phyloP scores from a whole-genome alignment of 139 green algal species.

The Chlorella sp. region DNA sequence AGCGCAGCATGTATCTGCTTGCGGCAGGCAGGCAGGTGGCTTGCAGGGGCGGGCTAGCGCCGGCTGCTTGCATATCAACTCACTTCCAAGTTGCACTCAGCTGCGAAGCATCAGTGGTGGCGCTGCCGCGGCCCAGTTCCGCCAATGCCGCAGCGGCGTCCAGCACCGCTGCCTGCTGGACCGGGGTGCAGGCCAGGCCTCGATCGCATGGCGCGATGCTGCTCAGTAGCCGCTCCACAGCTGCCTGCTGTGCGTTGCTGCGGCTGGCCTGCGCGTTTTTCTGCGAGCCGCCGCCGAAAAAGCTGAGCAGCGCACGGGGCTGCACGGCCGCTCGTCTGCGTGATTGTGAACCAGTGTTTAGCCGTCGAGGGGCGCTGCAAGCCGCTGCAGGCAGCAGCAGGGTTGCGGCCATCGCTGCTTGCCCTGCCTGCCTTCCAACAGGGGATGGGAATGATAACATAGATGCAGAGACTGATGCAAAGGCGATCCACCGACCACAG shows the following conservation, averaged over 20 bases:
- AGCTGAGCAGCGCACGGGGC: not conserved
- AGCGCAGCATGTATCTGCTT: no score
- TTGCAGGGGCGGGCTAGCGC: no score
- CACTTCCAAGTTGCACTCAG: conserved; percentile 74
- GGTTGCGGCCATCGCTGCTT: no score
- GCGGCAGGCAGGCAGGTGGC: no score
- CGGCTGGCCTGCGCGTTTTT: not conserved
- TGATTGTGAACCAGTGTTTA: no score
- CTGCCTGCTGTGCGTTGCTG: not conserved
- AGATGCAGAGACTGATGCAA: no score
- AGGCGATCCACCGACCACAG: no score
- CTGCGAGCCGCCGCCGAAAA: not conserved
- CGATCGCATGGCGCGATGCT: conserved; percentile 44
- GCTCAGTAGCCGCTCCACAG: conserved; percentile 32
- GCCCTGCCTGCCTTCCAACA: no score
- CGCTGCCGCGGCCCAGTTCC: conserved; percentile 21
- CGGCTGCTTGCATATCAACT: no score
- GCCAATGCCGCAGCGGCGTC: conserved; percentile 47
- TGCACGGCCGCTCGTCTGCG: not conserved
- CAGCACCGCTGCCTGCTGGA: conserved; percentile 35
- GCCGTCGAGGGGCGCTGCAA: no score
- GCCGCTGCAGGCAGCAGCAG: no score
- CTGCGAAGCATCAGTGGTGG: conserved; percentile 22
- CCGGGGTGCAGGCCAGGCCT: conserved; percentile 17
- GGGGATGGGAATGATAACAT: no score